A percentile compares a stretch with the other conserved stretches of the same genome.
Evolutionary conservation across 306 rosid species (phyloP).

Genomic region (Hylodesmum podocarpum): DNA sequence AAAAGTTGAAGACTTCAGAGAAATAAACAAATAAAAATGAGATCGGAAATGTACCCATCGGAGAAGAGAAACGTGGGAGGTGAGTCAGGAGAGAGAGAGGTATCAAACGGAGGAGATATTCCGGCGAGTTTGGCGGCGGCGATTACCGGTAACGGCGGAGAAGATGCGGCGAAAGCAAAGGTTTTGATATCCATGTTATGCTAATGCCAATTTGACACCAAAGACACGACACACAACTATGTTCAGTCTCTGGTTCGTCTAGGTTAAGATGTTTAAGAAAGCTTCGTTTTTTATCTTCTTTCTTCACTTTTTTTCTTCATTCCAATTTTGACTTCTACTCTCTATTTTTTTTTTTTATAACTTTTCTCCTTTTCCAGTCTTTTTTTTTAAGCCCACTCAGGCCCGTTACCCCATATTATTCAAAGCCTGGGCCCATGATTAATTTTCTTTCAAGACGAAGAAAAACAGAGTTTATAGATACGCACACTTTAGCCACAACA

Average conservation of each 20-base stretch:
- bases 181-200: conserved; percentile 57
- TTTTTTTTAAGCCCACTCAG: not conserved
- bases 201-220: not conserved
- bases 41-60: conserved; percentile 54
- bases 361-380: not conserved
- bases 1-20: not conserved
- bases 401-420: not conserved
- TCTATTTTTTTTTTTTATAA: not conserved
- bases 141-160: conserved; percentile 70
- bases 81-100: conserved; percentile 60
- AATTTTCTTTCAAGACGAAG: not conserved
- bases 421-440: not conserved
- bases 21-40: not conserved
- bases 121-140: conserved; percentile 72
- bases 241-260: not conserved
- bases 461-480: not conserved
- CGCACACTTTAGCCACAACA: not conserved
- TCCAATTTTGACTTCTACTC: not conserved
- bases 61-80: conserved; percentile 52
- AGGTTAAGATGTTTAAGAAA: not conserved
- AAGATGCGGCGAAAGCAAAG: conserved; percentile 56
- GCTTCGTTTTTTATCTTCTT: not conserved
- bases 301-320: not conserved
- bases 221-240: not conserved
- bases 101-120: conserved; percentile 41